Percentiles rank a stretch among this genome's conserved stretches.
phyloP scores from a whole-genome alignment of 306 rosid species.

The Rosa chinensis region DNA sequence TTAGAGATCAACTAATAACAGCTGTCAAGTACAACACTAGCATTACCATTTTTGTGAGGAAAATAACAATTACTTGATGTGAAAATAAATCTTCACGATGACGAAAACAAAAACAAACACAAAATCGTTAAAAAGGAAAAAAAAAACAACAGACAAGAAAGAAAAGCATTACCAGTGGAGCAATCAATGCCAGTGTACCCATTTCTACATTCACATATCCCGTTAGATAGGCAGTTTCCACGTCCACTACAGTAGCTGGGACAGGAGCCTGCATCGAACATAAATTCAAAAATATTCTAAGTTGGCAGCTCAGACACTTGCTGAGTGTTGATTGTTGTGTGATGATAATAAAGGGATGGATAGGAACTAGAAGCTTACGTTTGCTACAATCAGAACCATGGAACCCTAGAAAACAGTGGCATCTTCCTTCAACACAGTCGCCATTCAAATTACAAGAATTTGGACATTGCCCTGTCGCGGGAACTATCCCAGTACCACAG shows the following conservation, averaged over 20 bases:
- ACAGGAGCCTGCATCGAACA: conserved; percentile 60
- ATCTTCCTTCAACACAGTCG: conserved; percentile 88
- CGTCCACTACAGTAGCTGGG: conserved; percentile 66
- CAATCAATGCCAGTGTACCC: conserved; percentile 92
- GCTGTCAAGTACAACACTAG: background rate
- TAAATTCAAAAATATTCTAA: conserved; percentile 6
- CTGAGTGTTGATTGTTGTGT: conserved; percentile 5
- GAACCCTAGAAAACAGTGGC: conserved; percentile 84
- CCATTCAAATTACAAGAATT: conserved; percentile 80
- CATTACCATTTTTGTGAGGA: background rate
- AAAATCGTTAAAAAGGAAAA: background rate
- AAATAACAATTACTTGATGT: background rate
- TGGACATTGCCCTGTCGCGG: conserved; percentile 66
- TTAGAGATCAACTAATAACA: background rate
- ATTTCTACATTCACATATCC: conserved; percentile 77
- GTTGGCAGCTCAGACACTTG: conserved; percentile 9
- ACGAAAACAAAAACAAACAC: background rate
- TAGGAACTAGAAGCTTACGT: conserved; percentile 58
- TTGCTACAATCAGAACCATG: conserved; percentile 74
- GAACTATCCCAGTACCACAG: conserved; percentile 52
- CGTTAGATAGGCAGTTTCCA: conserved; percentile 81
- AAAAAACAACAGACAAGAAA: background rate
- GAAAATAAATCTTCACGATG: background rate
- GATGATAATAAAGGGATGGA: conserved; percentile 6
- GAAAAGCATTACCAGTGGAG: conserved; percentile 64